Base-by-base conservation (phyloP, 139 green algal species). In the Chlorella sp. region DNA sequence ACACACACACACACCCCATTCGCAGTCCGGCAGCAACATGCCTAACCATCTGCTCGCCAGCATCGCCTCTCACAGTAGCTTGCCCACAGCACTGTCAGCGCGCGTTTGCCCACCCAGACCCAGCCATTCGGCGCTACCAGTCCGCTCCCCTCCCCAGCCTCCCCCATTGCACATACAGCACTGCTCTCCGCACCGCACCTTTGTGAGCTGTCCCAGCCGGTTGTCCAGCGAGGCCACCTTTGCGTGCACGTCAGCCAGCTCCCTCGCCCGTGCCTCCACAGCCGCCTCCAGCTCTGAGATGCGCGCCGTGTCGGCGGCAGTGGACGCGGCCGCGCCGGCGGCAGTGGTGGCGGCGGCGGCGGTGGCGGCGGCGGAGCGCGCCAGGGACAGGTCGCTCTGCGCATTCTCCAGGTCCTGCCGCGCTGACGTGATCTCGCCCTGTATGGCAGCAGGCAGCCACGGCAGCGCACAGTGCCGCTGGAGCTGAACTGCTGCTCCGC, bases 371-470 rank as follows among this genome's bases (percentile, higher is more conserved):
- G 62, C 62, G 1, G 73, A 65, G 60, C 72, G 65, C 2, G 74
- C 74, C 23, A 78, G 61, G 0, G 71, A 62, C 27, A 78, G 70
- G 33, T 80, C 79, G 10, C 32, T 74, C 34, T 75, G 77, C 29
- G 84, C 62, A 49, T 63, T 65, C 31, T 80, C 74, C n/a, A 92
- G 68, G 76, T 95, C 87, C 26, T 79, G 73, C 0, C 60, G 62
- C 31, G 89, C 67, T 83, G 73, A 36, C 71, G 51, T 24, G 74
- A 69, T 32, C 51, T 74, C 59, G 23, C 29, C 61, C 42, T 55
- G 42, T 17, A 17, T 17, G 17, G 42, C 42, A 55, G 42, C 42
- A 55, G 42, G 42, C n/a, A n/a, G 42, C 42, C 10, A 55, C 42
- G 17, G 42, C 10, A 55, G 42, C 42, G 17, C 42, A 55, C 42